Evolutionary conservation across 2,329 filamentous ascomycete genomes (phyloP).

Genomic region (Penicillium sp.): DNA sequence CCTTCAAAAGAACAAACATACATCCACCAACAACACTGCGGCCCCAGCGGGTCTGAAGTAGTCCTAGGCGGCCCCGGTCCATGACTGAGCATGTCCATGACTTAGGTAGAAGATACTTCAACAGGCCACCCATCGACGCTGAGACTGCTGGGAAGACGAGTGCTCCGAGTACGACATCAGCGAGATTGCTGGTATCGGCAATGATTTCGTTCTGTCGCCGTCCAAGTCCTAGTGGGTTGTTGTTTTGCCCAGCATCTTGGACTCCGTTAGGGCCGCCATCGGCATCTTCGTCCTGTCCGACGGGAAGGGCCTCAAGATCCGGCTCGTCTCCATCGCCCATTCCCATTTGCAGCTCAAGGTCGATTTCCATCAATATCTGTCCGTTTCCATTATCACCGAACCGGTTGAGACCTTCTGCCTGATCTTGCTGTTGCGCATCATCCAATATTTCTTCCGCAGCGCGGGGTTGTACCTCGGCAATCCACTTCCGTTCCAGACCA

Average conservation of each 20-base stretch:
- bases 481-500: conserved; percentile 59
- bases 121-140: conserved; percentile 71
- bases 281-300: conserved; percentile 22
- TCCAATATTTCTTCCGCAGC: conserved; percentile 43
- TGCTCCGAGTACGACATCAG: conserved; percentile 63
- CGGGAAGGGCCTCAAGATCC: conserved; percentile 28
- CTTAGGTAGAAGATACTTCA: conserved; percentile 67
- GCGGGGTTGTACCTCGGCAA: conserved; percentile 62
- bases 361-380: conserved; percentile 50
- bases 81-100: conserved; percentile 56
- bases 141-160: conserved; percentile 82
- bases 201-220: conserved; percentile 51
- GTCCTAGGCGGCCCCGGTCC: conserved; percentile 55
- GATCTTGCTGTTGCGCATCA: conserved; percentile 36
- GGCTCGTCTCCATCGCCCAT: conserved; percentile 47
- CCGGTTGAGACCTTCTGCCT: conserved; percentile 31
- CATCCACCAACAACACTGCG: conserved; percentile 85
- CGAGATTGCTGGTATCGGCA: conserved; percentile 56
- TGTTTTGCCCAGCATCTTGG: conserved; percentile 25
- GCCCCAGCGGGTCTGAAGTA: conserved; percentile 84
- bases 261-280: conserved; percentile 29
- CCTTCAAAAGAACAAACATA: conserved; percentile 80
- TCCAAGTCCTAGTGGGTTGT: conserved; percentile 34
- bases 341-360: conserved; percentile 53
- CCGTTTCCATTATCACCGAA: conserved; percentile 37